Evolutionary conservation across 257 asterid genomes (phyloP), one percentile per base, ranked within the genome.

Genomic region (Lycium barbarum): DNA sequence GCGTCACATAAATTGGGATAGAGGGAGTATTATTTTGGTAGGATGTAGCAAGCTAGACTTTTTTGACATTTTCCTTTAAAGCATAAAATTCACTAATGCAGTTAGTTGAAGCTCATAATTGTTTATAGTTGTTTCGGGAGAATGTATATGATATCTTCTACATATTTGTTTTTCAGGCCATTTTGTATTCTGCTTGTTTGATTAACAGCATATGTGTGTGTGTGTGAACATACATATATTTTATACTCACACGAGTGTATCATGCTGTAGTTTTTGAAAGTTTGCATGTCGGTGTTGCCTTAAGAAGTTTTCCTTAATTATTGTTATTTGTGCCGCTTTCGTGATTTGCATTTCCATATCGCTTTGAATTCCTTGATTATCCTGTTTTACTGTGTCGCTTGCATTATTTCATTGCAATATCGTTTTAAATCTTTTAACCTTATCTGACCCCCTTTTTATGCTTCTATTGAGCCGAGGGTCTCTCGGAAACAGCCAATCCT

Each of bases 191-290:
- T 76, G 61, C 43, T 76, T 74, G 62, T 74, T 74, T 74, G 62
- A 13, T 5, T 49, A 36, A 11, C 13, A 51, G 43, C 22, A 33
- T 26, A 1, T 26, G 33, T 26, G 33, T 26, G 33, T 26, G 33
- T 26, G 33, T 26, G 33, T 26, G 33, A 26, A 26, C 33, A 26
- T 26, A 26, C 1, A 26, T 26, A 26, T 26, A n/a, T n/a, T n/a
- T n/a, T 3, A 62, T 20, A 62, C 35, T n/a, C 5, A 8, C 65
- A 59, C 20, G 20, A 59, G 10, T 57, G 3, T 22, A 9, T n/a
- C 40, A 47, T 73, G 81, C 81, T 47, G 81, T 73, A 73, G n/a
- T 20, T 47, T 73, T 35, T 66, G 73, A 6, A 65, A 51, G 82
- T 33, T 76, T 76, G 82, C 65, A 76, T 13, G 40, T 22, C 6